phyloP scores from a whole-genome alignment of 306 rosid species.

The Pterocarpus santalinus region DNA sequence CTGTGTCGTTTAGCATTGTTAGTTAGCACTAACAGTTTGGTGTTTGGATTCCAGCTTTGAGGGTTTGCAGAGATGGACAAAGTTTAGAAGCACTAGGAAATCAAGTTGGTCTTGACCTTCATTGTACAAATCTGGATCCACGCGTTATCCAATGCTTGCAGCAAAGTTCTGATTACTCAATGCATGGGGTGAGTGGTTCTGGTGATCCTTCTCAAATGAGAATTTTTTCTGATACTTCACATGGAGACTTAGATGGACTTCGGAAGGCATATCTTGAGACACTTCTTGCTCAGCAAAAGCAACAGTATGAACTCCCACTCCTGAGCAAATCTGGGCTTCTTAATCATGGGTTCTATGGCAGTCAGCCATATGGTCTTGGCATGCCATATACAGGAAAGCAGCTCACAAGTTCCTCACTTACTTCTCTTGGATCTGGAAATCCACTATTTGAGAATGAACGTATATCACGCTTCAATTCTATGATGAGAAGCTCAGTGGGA shows the following conservation, averaged over 20 bases:
- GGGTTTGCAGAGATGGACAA: constrained; percentile 57
- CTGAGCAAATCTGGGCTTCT: constrained; percentile 68
- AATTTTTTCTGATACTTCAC: constrained; percentile 64
- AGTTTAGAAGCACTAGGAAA: constrained; percentile 55
- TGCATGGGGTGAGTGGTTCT: constrained; percentile 61
- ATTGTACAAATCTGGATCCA: constrained; percentile 64
- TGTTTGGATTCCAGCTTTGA: constrained; percentile 54
- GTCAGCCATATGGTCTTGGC: constrained; percentile 72
- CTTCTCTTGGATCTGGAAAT: constrained; percentile 72
- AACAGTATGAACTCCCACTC: constrained; percentile 79
- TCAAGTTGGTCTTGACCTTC: constrained; percentile 59
- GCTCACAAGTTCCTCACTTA: constrained; percentile 58
- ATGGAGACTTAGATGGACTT: constrained; percentile 72
- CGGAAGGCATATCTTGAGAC: constrained; percentile 80
- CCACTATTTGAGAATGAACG: constrained; percentile 73
- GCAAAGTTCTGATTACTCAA: constrained; percentile 68
- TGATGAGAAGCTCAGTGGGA: constrained; percentile 76
- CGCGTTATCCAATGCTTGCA: constrained; percentile 61
- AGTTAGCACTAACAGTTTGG: constrained; percentile 36
- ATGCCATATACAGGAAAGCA: constrained; percentile 72
- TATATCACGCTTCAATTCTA: constrained; percentile 58
- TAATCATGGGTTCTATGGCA: constrained; percentile 64
- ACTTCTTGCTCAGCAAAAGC: constrained; percentile 79
- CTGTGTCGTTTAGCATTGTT: constrained; percentile 7
- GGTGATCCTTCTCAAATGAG: constrained; percentile 64